A percentile compares a stretch with the other conserved stretches of the same genome.
phyloP scores from a whole-genome alignment of 768 basidiomycete genomes.

The Mycena pura region DNA sequence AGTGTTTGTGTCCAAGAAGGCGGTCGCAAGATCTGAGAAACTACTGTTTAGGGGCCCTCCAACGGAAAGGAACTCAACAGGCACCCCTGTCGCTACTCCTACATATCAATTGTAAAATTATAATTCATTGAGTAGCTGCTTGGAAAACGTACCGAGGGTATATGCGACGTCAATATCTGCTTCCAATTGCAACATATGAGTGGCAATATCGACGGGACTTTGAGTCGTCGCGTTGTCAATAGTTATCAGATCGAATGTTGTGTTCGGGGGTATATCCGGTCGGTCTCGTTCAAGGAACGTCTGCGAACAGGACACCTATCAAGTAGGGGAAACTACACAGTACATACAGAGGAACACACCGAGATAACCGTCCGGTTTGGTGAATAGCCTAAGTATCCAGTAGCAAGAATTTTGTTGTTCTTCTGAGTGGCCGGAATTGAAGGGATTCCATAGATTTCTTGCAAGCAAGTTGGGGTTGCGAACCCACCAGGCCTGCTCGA shows the following conservation, averaged over 20 bases:
- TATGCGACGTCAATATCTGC: constrained; percentile 3
- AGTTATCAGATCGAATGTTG: background rate
- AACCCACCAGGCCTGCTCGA: background rate
- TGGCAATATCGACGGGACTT: background rate
- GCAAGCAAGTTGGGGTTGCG: background rate
- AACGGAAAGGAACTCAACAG: constrained; percentile 1
- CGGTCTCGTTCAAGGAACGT: background rate
- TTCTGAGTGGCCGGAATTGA: background rate
- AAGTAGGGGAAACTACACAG: background rate
- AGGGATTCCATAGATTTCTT: background rate
- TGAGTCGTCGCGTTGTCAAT: background rate
- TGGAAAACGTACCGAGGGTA: constrained; percentile 5
- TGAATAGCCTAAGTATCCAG: background rate
- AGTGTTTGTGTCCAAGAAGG: constrained; percentile 5
- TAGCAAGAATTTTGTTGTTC: background rate
- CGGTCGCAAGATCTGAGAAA: constrained; percentile 6
- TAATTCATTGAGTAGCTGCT: too few relatives aligned
- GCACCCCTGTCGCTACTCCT: too few relatives aligned
- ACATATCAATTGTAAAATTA: too few relatives aligned
- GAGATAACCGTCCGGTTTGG: background rate
- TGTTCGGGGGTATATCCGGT: background rate
- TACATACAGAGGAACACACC: background rate
- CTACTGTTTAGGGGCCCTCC: constrained; percentile 33
- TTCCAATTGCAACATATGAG: too few relatives aligned
- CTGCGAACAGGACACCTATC: background rate